phyloP scores from a whole-genome alignment of 23 red algal genomes.

The Gracilaria vermiculophylla region DNA sequence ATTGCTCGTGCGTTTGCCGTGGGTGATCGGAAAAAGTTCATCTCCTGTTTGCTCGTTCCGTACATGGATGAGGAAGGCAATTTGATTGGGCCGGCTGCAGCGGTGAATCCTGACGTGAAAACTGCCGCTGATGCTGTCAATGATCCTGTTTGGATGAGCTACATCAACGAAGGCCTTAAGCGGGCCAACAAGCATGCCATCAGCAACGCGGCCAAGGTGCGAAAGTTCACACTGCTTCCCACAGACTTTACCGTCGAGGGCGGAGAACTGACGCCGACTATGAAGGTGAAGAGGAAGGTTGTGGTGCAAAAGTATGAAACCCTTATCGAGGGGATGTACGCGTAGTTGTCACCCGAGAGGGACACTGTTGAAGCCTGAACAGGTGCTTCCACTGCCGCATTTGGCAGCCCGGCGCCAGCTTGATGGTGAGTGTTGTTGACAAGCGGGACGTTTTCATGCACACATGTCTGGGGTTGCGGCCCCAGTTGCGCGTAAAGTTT shows the following conservation, averaged over 20 bases:
- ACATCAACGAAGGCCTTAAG: slow-evolving; percentile 55
- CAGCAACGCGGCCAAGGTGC: slow-evolving; percentile 67
- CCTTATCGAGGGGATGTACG: slow-evolving; percentile 67
- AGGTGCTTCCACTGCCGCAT: too few species aligned
- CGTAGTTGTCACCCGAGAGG: neutral
- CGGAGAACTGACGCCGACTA: slow-evolving; percentile 90
- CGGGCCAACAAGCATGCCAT: slow-evolving; percentile 66
- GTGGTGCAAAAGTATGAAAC: slow-evolving; percentile 62
- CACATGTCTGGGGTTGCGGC: too few species aligned
- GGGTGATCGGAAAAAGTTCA: slow-evolving; percentile 84
- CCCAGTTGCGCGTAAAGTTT: too few species aligned
- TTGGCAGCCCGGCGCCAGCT: too few species aligned
- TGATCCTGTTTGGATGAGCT: slow-evolving; percentile 58
- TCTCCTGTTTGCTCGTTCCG: slow-evolving; percentile 74
- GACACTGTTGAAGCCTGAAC: too few species aligned
- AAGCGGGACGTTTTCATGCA: neutral
- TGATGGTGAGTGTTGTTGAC: too few species aligned
- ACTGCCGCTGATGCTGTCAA: slow-evolving; percentile 54
- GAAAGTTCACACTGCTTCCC: slow-evolving; percentile 59
- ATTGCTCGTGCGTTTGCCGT: slow-evolving; percentile 80
- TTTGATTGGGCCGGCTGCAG: slow-evolving; percentile 54
- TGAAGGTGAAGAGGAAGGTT: slow-evolving; percentile 94
- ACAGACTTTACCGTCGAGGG: slow-evolving; percentile 82
- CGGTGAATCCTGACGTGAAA: slow-evolving; percentile 40
- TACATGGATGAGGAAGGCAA: slow-evolving; percentile 71